These are phyloP conservation scores for Pseudogymnoascus verrucosus DNA, from an alignment of 2,329 filamentous ascomycete species.

Conservation along the genomic window DNA sequence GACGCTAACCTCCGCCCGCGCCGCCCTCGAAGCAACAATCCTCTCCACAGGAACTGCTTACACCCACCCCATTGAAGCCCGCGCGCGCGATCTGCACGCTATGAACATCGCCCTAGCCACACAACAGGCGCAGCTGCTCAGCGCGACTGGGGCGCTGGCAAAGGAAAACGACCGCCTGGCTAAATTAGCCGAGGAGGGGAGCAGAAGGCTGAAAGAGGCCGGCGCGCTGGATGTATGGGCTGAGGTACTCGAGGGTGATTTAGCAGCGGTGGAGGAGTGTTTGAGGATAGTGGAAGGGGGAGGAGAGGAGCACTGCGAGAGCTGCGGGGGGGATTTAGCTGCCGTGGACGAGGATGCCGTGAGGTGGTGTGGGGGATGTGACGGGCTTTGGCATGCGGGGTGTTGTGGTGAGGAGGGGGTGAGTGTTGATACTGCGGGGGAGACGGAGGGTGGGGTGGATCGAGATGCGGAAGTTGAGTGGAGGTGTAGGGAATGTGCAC, in stretches of 20 bases:
- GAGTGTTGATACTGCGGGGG: background rate
- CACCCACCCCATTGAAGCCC: slow-evolving; percentile 58
- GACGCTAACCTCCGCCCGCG: slow-evolving; percentile 47
- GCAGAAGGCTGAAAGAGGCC: slow-evolving; percentile 63
- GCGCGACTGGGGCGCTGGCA: slow-evolving; percentile 50
- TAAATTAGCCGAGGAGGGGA: slow-evolving; percentile 54
- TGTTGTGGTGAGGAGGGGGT: background rate
- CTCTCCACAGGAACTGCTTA: slow-evolving; percentile 56
- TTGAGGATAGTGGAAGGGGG: slow-evolving; percentile 42
- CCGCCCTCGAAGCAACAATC: slow-evolving; percentile 48
- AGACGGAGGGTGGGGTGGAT: background rate
- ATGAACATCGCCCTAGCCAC: slow-evolving; percentile 57
- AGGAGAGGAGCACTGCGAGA: background rate
- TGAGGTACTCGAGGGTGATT: slow-evolving; percentile 66
- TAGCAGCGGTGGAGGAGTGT: slow-evolving; percentile 57
- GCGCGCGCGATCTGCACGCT: slow-evolving; percentile 60
- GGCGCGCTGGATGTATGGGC: slow-evolving; percentile 83
- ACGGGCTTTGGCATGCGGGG: background rate
- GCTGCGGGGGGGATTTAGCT: slow-evolving; percentile 5
- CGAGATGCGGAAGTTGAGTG: background rate
- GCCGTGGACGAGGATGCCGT: slow-evolving; percentile 9
- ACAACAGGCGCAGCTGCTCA: slow-evolving; percentile 59
- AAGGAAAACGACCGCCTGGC: slow-evolving; percentile 58
- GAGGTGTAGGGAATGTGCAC: slow-evolving; percentile 2
- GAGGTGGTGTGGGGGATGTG: background rate